Percentiles rank a stretch among this genome's conserved stretches.
Conservation (phyloP, 148 eudicot species). For the Polygonum maritimum region DNA sequence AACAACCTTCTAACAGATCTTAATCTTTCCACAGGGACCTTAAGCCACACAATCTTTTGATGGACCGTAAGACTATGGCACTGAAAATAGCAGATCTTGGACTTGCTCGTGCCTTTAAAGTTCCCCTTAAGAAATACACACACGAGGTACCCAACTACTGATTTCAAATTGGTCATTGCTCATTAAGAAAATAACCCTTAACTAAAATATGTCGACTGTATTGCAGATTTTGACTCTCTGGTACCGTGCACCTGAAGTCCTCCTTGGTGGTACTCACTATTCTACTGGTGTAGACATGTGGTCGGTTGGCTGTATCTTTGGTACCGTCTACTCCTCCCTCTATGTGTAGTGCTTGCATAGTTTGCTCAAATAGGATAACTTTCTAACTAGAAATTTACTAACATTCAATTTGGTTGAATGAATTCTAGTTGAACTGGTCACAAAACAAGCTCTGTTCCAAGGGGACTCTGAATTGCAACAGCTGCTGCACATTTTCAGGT, state of each 20-base stretch:
- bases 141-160: conserved; percentile 58
- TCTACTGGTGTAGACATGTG: conserved; percentile 96
- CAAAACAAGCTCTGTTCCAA: conserved; percentile 64
- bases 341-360: not conserved
- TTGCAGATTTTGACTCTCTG: conserved; percentile 86
- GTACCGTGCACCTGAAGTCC: conserved; percentile 98
- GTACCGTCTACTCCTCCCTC: conserved; percentile 21
- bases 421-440: conserved; percentile 63
- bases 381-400: not conserved
- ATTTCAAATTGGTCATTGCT: not conserved
- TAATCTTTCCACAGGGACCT: conserved; percentile 58
- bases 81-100: conserved; percentile 97
- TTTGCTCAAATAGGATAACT: not conserved
- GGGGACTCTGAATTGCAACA: conserved; percentile 96
- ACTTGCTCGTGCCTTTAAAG: conserved; percentile 71
- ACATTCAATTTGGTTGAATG: not conserved
- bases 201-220: not conserved
- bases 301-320: conserved; percentile 98
- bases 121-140: conserved; percentile 91
- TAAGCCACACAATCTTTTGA: conserved; percentile 95
- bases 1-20: not conserved
- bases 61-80: conserved; percentile 66
- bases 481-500: conserved; percentile 97
- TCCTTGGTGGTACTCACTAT: conserved; percentile 85
- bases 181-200: not conserved